phyloP scores from a whole-genome alignment of 306 rosid species.

The Lathyrus aphaca region DNA sequence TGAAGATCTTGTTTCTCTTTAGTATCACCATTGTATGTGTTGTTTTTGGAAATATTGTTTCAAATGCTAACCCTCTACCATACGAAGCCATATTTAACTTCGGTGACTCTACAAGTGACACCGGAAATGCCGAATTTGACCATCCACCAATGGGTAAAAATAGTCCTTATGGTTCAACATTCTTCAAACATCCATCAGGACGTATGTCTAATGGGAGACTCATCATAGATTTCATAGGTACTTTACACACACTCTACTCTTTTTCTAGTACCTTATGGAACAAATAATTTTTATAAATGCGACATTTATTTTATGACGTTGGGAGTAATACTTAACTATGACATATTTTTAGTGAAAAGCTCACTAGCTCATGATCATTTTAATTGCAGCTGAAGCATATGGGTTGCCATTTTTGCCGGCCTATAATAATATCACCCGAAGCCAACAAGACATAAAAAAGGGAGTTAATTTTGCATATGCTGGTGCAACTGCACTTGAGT shows the following conservation, averaged over 20 bases:
- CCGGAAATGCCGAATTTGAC: slow-evolving; percentile 39
- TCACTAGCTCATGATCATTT: too few species aligned
- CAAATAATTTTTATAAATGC: too few species aligned
- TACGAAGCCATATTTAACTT: slow-evolving; percentile 51
- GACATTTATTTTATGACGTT: too few species aligned
- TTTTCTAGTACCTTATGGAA: background rate
- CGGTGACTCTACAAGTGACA: slow-evolving; percentile 61
- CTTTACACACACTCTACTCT: background rate
- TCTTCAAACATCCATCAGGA: slow-evolving; percentile 42
- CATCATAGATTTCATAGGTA: slow-evolving; percentile 39
- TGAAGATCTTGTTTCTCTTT: background rate
- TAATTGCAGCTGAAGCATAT: too few species aligned
- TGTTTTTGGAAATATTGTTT: background rate
- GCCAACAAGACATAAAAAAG: too few species aligned
- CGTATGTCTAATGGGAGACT: slow-evolving; percentile 49
- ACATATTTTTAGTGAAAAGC: too few species aligned
- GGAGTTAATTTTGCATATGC: too few species aligned
- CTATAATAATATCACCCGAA: too few species aligned
- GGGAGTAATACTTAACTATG: too few species aligned
- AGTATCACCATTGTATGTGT: too few species aligned
- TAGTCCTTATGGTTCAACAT: slow-evolving; percentile 52
- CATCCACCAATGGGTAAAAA: background rate
- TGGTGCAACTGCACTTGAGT: too few species aligned
- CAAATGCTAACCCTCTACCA: background rate
- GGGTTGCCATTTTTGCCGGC: too few species aligned